These are phyloP conservation scores for Rhynchospora breviuscula DNA, from an alignment of 176 grass and related monocot species.

Conservation along the genomic window DNA sequence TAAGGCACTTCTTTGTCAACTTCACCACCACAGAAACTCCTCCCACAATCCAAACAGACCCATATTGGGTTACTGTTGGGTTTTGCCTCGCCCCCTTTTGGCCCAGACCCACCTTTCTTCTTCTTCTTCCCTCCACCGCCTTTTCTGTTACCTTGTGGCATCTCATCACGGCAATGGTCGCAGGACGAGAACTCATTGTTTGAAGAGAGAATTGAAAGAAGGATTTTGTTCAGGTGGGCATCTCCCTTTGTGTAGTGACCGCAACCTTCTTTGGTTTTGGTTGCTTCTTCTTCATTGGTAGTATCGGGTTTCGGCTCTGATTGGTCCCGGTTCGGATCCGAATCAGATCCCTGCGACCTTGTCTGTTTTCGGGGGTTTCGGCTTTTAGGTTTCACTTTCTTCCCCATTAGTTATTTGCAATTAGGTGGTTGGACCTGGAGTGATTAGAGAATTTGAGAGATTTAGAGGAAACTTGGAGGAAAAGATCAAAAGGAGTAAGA, in stretches of 20 bases:
- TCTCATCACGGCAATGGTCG: conserved; percentile 79
- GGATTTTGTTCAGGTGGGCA: conserved; percentile 47
- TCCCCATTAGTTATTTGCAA: conserved; percentile 11
- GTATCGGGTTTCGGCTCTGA: not conserved
- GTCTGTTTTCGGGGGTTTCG: conserved; percentile 14
- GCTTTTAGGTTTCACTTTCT: conserved; percentile 16
- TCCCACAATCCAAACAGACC: conserved; percentile 80
- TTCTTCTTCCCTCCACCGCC: conserved; percentile 52
- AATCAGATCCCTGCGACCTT: not conserved
- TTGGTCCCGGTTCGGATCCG: not conserved
- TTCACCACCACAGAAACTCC: conserved; percentile 70
- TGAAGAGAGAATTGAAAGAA: conserved; percentile 49
- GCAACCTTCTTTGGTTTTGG: conserved; percentile 47
- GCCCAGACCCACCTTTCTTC: conserved; percentile 46
- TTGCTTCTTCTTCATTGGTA: conserved; percentile 16
- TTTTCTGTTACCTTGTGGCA: conserved; percentile 33
- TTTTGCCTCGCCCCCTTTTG: conserved; percentile 13
- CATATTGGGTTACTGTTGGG: conserved; percentile 42
- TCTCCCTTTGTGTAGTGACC: conserved; percentile 41
- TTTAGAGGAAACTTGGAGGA: not conserved
- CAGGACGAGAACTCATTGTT: conserved; percentile 37
- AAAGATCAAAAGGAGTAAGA: not conserved
- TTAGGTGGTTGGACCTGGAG: not conserved
- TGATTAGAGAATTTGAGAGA: not conserved
- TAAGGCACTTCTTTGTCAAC: conserved; percentile 56